phyloP scores from a whole-genome alignment of 169 alveolate species.

The Prorocentrum cordatum region DNA sequence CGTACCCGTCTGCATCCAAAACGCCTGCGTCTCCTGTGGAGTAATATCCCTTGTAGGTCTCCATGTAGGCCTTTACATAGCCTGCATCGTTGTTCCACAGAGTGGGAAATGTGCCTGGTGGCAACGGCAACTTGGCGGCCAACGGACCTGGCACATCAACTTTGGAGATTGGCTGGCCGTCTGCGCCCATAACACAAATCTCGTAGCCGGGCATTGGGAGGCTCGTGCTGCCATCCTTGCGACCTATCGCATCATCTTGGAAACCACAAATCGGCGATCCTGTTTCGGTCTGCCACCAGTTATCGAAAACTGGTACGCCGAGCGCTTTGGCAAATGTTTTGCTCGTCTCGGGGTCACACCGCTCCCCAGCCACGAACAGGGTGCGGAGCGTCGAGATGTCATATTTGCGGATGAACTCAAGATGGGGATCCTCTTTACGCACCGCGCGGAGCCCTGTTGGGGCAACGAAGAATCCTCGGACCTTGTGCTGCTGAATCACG shows the following conservation, averaged over 20 bases:
- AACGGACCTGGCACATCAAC: background rate
- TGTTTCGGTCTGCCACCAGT: slow-evolving; percentile 63
- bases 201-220: background rate
- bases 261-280: slow-evolving; percentile 50
- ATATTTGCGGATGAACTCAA: slow-evolving; percentile 17
- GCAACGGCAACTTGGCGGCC: slow-evolving; percentile 37
- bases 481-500: slow-evolving; percentile 26
- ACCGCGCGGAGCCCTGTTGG: slow-evolving; percentile 46
- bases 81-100: slow-evolving; percentile 46
- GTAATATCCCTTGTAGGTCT: slow-evolving; percentile 7
- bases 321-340: background rate
- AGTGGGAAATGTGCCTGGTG: slow-evolving; percentile 25
- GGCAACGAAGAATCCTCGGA: slow-evolving; percentile 2
- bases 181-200: background rate
- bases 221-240: slow-evolving; percentile 41
- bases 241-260: slow-evolving; percentile 25
- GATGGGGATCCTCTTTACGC: slow-evolving; percentile 13
- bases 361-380: slow-evolving; percentile 35
- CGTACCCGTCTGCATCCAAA: slow-evolving; percentile 25
- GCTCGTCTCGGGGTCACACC: slow-evolving; percentile 52
- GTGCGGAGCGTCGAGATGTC: slow-evolving; percentile 2
- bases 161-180: background rate
- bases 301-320: background rate
- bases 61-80: slow-evolving; percentile 21
- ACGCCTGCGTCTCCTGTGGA: slow-evolving; percentile 36